Evolutionary conservation across 768 basidiomycete genomes (phyloP).

Genomic region (Coprinopsis marcescibilis): DNA sequence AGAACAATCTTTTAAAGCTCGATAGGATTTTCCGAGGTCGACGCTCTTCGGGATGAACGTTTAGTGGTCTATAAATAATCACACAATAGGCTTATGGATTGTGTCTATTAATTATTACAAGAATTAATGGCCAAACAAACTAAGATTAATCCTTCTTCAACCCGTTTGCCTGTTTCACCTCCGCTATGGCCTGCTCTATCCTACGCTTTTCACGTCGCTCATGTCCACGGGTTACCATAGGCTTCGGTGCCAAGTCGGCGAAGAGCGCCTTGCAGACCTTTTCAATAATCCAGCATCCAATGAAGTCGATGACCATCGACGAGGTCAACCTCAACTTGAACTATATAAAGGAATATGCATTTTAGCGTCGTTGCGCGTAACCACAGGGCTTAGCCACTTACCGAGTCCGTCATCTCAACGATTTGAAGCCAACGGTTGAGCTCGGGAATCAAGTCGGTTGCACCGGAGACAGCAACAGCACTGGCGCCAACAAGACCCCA

Average conservation of each 20-base stretch:
- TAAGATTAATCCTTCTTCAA: no score
- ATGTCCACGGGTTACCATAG: slow-evolving; percentile 77
- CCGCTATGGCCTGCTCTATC: slow-evolving; percentile 19
- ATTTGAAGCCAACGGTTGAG: slow-evolving; percentile 95
- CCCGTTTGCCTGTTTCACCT: no score
- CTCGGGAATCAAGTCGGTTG: slow-evolving; percentile 94
- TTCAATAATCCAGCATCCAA: slow-evolving; percentile 83
- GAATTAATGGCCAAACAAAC: no score
- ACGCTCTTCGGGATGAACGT: no score
- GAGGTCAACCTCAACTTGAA: slow-evolving; percentile 77
- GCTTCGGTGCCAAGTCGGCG: slow-evolving; percentile 81
- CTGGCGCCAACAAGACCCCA: slow-evolving; percentile 89
- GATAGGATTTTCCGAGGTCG: no score
- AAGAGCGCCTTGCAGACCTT: slow-evolving; percentile 78
- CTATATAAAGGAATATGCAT: slow-evolving; percentile 30
- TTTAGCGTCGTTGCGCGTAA: slow-evolving; percentile 1
- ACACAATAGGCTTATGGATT: no score
- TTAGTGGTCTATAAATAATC: no score
- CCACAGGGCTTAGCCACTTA: slow-evolving; percentile 35
- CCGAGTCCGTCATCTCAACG: slow-evolving; percentile 76
- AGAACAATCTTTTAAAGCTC: no score
- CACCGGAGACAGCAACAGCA: slow-evolving; percentile 87
- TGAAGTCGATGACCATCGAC: slow-evolving; percentile 86
- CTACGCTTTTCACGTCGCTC: slow-evolving; percentile 67
- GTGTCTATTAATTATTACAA: no score